Percentiles rank a stretch among this genome's conserved stretches.
phyloP scores from a whole-genome alignment of 352 stramenopile species.

The Thraustotheca clavata region DNA sequence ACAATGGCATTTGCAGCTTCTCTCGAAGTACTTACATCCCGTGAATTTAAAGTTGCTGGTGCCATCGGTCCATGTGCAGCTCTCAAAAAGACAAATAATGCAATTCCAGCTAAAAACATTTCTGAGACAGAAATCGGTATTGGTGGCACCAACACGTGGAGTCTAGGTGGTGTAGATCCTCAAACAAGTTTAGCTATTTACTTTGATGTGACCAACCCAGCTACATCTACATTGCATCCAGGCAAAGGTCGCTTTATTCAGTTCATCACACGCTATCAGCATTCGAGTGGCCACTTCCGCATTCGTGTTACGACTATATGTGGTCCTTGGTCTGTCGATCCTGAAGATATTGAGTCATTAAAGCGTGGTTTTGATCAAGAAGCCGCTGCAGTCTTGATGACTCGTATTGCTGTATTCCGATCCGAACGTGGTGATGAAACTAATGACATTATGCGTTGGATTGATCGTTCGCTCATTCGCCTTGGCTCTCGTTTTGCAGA shows the following conservation, averaged over 20 bases:
- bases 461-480: slow-evolving; percentile 96
- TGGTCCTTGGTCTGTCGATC: slow-evolving; percentile 90
- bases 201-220: slow-evolving; percentile 95
- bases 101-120: slow-evolving; percentile 78
- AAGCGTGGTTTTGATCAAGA: slow-evolving; percentile 98
- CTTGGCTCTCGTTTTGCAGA: slow-evolving; percentile 98
- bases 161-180: slow-evolving; percentile 95
- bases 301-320: slow-evolving; percentile 97
- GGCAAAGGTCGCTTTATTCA: slow-evolving; percentile 95
- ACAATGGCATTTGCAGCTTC: slow-evolving; percentile 94
- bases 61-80: slow-evolving; percentile 96
- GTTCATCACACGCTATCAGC: slow-evolving; percentile 98
- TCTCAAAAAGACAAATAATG: slow-evolving; percentile 90
- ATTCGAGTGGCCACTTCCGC: slow-evolving; percentile 92
- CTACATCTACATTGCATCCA: slow-evolving; percentile 34
- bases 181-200: slow-evolving; percentile 98
- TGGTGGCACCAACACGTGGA: slow-evolving; percentile 89
- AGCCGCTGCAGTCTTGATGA: slow-evolving; percentile 95
- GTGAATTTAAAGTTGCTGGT: slow-evolving; percentile 98
- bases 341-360: slow-evolving; percentile 89
- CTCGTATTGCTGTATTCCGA: slow-evolving; percentile 81
- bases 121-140: slow-evolving; percentile 96
- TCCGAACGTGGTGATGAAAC: slow-evolving; percentile 81
- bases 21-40: slow-evolving; percentile 94
- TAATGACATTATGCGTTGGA: slow-evolving; percentile 84